A percentile compares a stretch with the other conserved stretches of the same genome.
Conservation (phyloP, 73 alveolate genomes). For the Tetrahymena thermophila region DNA sequence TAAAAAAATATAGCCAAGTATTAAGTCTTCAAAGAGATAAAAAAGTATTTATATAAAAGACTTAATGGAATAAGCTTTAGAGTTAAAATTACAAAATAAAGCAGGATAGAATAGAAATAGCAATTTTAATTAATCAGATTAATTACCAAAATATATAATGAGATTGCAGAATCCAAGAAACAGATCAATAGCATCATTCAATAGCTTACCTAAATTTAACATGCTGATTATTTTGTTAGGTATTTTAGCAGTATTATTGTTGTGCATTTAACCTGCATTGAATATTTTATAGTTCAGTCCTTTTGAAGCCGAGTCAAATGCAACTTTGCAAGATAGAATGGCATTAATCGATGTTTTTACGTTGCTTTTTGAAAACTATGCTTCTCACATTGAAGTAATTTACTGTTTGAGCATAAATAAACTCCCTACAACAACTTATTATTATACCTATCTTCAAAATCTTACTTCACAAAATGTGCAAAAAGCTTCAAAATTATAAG, state of each 20-base stretch:
- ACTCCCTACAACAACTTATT: neutral
- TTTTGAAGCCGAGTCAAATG: neutral
- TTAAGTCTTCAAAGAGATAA: neutral
- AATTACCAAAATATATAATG: neutral
- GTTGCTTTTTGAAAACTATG: neutral
- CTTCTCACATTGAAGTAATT: neutral
- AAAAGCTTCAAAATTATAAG: neutral
- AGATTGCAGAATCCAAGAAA: neutral
- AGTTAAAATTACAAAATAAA: neutral
- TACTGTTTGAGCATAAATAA: neutral
- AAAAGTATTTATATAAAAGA: neutral
- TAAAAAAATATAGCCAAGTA: neutral
- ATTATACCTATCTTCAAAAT: neutral
- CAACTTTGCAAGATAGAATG: neutral
- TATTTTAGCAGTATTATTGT: neutral
- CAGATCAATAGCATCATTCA: neutral
- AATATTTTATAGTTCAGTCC: neutral
- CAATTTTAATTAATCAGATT: neutral
- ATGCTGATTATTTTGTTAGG: neutral
- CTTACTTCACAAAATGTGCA: neutral
- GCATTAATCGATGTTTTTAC: neutral
- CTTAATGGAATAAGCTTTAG: neutral
- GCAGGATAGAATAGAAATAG: neutral
- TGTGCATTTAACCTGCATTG: neutral
- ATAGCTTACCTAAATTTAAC: neutral